Evolutionary conservation across 2,329 filamentous ascomycete genomes (phyloP), one percentile per base, ranked within the genome.

Genomic region (Samsoniella hepiali): DNA sequence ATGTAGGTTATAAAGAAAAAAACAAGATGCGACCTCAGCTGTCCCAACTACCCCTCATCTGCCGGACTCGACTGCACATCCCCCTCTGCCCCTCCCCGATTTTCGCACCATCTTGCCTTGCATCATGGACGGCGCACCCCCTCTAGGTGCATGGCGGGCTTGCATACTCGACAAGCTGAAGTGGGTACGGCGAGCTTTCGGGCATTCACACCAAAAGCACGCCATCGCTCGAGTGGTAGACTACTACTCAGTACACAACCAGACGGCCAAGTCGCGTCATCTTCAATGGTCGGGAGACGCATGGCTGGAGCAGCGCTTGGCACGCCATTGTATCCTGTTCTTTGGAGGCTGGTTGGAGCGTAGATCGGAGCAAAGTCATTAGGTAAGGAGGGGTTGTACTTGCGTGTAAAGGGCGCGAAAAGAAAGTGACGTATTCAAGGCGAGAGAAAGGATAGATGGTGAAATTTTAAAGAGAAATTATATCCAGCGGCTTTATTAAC

Each of bases 181-280:
- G 54, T 51, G 38, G 59, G 58, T 34, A 13, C 15, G 58, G 42
- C 55, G 29, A 53, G 40, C 60, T 29, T 44, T 51, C 47, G 5
- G 27, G 29, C 49, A 50, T 57, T 49, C 17, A 15, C 42, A 51
- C 34, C 58, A 58, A 47, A 58, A 62, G 58, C 53, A 56, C 67
- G 59, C 60, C 67, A 64, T 68, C 67, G 62, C 63, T 63, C 42
- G n/a, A 38, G 38, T 62, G 51, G 59, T 8, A 44, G 49, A 34
- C 58, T 53, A 34, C 58, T 53, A 38, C 58, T 49, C 45, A 22
- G 22, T 22, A 38, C 58, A 49, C 45, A 53, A 61, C 47, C 58
- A 38, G 38, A 54, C 10, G n/a, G 17, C 5, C 31, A 51, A 34
- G 45, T 60, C 57, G 57, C 57, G 57, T 51, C 57, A 60, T 60